Conservation (phyloP, 139 green algal genomes). For the Dunaliella primolecta region DNA sequence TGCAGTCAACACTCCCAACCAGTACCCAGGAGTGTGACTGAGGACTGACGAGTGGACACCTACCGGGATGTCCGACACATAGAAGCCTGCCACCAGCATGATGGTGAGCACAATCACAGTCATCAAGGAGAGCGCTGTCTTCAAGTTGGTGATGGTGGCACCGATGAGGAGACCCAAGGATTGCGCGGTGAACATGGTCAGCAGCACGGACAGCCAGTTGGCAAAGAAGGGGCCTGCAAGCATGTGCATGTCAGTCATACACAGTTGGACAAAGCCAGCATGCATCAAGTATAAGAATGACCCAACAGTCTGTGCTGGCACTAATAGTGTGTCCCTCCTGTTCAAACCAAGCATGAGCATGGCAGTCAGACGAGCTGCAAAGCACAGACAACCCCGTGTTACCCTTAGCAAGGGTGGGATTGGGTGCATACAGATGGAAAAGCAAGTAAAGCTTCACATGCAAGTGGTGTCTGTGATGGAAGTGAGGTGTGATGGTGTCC, state of each 20-base stretch:
- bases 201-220: constrained; percentile 51
- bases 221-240: constrained; percentile 59
- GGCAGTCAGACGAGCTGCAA: no score
- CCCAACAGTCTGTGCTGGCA: background rate
- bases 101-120: constrained; percentile 65
- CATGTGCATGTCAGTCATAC: background rate
- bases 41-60: no score
- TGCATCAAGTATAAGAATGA: background rate
- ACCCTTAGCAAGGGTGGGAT: no score
- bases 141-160: constrained; percentile 59
- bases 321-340: background rate
- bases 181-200: constrained; percentile 62
- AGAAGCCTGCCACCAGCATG: constrained; percentile 32
- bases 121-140: constrained; percentile 48
- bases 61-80: constrained; percentile 21
- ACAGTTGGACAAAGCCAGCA: background rate
- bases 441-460: no score
- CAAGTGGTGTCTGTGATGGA: no score
- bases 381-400: no score
- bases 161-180: constrained; percentile 70
- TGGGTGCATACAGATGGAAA: no score
- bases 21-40: no score
- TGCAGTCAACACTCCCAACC: no score
- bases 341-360: no score
- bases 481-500: no score